These are phyloP conservation scores for Apiospora koreana DNA, from an alignment of 2,329 filamentous ascomycete species.

Conservation along the genomic window DNA sequence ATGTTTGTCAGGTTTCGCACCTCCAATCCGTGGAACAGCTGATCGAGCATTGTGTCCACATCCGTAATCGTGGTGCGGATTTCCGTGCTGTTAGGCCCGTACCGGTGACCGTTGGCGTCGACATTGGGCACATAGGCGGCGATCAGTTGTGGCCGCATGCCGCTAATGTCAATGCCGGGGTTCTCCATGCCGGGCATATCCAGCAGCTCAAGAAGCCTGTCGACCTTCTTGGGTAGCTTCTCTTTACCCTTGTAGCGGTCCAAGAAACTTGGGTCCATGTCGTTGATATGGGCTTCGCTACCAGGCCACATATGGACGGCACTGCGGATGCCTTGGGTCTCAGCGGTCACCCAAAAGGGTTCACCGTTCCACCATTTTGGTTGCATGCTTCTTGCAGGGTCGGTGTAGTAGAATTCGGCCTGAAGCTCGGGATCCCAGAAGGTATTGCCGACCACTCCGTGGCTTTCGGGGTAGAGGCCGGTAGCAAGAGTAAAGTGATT, in stretches of 20 bases:
- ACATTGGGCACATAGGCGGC: slow-evolving; percentile 94
- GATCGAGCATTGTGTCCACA: slow-evolving; percentile 82
- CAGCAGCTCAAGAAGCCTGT: slow-evolving; percentile 77
- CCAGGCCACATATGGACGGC: slow-evolving; percentile 99
- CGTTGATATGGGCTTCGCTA: slow-evolving; percentile 80
- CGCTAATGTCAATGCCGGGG: slow-evolving; percentile 45
- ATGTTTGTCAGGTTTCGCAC: slow-evolving; percentile 82
- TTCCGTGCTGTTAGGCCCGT: slow-evolving; percentile 93
- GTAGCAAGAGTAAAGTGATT: slow-evolving; percentile 95
- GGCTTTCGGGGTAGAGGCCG: slow-evolving; percentile 87
- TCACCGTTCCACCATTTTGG: slow-evolving; percentile 95
- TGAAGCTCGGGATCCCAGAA: slow-evolving; percentile 84
- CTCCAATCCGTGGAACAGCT: slow-evolving; percentile 75
- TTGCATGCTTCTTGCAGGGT: slow-evolving; percentile 73
- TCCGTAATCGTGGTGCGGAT: slow-evolving; percentile 74
- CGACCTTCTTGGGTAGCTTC: slow-evolving; percentile 71
- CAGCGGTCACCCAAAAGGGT: slow-evolving; percentile 91
- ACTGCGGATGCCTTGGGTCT: slow-evolving; percentile 73
- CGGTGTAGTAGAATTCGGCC: slow-evolving; percentile 86
- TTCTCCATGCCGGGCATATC: slow-evolving; percentile 77
- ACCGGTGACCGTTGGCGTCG: slow-evolving; percentile 82
- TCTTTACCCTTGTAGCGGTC: slow-evolving; percentile 86
- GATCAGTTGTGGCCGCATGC: slow-evolving; percentile 82
- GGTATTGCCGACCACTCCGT: slow-evolving; percentile 89
- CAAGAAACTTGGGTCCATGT: slow-evolving; percentile 75